Percentiles rank a stretch among this genome's conserved stretches.
phyloP scores from a whole-genome alignment of 192 early-diverging fungal genomes.

The Rhizophagus sp. region DNA sequence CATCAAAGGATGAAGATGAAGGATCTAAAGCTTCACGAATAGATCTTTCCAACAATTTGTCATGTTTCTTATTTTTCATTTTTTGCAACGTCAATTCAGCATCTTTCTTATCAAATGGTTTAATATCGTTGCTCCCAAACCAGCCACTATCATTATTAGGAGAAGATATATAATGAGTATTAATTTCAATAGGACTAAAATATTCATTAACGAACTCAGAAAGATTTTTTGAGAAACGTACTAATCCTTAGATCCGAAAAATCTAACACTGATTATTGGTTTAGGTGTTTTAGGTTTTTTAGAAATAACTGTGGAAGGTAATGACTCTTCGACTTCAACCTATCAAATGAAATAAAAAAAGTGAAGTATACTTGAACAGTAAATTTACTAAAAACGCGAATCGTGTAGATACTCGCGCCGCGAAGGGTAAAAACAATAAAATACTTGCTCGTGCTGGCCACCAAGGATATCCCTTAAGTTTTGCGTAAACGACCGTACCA shows the following conservation, averaged over 20 bases:
- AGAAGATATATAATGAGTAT: neutral
- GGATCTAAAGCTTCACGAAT: slow-evolving; percentile 26
- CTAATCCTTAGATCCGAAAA: slow-evolving; percentile 50
- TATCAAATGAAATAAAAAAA: slow-evolving; percentile 18
- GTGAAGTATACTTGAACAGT: neutral
- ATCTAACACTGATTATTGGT: slow-evolving; percentile 43
- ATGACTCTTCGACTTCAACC: slow-evolving; percentile 42
- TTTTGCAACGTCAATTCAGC: slow-evolving; percentile 20
- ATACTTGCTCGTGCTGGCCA: slow-evolving; percentile 62
- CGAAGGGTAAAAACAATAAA: neutral
- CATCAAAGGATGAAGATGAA: slow-evolving; percentile 17
- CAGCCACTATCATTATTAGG: slow-evolving; percentile 37
- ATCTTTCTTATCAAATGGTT: slow-evolving; percentile 33
- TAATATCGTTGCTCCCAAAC: slow-evolving; percentile 39
- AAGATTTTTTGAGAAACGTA: slow-evolving; percentile 34
- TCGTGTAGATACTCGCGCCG: neutral
- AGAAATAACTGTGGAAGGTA: slow-evolving; percentile 39
- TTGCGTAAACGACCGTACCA: slow-evolving; percentile 58
- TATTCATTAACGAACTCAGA: neutral
- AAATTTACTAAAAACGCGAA: too few species aligned
- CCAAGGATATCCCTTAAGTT: slow-evolving; percentile 62
- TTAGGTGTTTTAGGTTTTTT: slow-evolving; percentile 43
- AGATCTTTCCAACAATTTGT: slow-evolving; percentile 23
- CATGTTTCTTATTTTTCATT: slow-evolving; percentile 18
- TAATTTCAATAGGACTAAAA: neutral